These are phyloP conservation scores for Trypanosoma lewisi DNA, from an alignment of 208 protist genomes.

Conservation along the genomic window DNA sequence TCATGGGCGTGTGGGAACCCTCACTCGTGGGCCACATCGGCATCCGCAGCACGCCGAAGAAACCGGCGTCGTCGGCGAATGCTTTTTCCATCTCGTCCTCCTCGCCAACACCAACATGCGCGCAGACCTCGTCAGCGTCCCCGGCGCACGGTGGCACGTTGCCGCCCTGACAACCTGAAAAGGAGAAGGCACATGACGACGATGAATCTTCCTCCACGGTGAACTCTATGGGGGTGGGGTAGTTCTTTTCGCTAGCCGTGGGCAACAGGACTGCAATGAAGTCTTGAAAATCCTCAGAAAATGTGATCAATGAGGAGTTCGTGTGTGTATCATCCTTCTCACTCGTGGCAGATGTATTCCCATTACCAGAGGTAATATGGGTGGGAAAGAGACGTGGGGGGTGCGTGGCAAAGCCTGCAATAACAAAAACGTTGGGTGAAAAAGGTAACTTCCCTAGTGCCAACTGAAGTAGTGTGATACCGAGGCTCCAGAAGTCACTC, in stretches of 20 bases:
- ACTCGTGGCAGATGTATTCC: neutral
- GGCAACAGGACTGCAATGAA: conserved; percentile 22
- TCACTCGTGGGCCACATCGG: neutral
- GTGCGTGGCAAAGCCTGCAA: conserved; percentile 16
- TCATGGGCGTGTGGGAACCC: too few relatives aligned
- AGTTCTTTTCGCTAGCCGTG: neutral
- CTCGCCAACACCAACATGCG: neutral
- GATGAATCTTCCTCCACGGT: neutral
- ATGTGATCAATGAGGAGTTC: neutral
- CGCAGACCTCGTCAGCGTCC: neutral
- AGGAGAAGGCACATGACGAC: neutral
- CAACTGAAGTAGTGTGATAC: conserved; percentile 32
- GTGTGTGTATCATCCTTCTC: neutral
- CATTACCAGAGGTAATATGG: neutral
- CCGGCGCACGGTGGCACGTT: neutral
- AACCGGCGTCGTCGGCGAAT: neutral
- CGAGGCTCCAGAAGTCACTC: conserved; percentile 37
- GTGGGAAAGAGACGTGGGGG: conserved; percentile 21
- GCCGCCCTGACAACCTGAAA: neutral
- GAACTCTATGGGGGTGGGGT: neutral
- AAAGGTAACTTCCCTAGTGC: conserved; percentile 31
- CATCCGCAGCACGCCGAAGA: neutral
- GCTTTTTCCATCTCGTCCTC: neutral
- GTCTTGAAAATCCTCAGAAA: conserved; percentile 21
- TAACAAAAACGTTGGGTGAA: conserved; percentile 20